A percentile compares a stretch with the other conserved stretches of the same genome.
These are phyloP conservation scores for Blastomyces gilchristii DNA, from an alignment of 2,329 filamentous ascomycete genomes.

Conservation along the genomic window DNA sequence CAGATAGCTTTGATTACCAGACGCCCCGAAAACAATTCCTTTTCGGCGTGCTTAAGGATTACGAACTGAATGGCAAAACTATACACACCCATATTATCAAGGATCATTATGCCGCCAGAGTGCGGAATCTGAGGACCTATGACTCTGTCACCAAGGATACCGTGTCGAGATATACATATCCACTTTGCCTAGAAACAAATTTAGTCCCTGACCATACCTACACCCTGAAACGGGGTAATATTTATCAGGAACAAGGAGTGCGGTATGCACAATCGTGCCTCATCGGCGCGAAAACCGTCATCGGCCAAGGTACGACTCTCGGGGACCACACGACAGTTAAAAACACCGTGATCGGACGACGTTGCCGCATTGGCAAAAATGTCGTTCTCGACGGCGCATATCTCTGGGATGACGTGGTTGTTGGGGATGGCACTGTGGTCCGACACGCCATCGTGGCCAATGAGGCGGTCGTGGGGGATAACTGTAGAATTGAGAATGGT, in stretches of 20 bases:
- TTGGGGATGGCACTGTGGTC: constrained; percentile 65
- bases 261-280: constrained; percentile 61
- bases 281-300: constrained; percentile 57
- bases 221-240: constrained; percentile 54
- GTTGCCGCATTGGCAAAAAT: constrained; percentile 78
- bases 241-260: constrained; percentile 72
- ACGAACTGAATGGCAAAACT: constrained; percentile 93
- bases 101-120: constrained; percentile 76
- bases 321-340: constrained; percentile 60
- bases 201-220: constrained; percentile 68
- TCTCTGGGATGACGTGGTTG: constrained; percentile 73
- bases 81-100: constrained; percentile 81
- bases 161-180: constrained; percentile 78
- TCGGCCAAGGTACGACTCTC: constrained; percentile 67
- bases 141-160: constrained; percentile 80
- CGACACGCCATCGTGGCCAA: constrained; percentile 66
- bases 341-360: constrained; percentile 70
- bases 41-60: constrained; percentile 88
- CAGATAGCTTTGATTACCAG: constrained; percentile 96
- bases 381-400: constrained; percentile 70
- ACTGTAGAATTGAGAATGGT: constrained; percentile 58
- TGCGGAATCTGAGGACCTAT: constrained; percentile 78
- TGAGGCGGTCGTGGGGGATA: constrained; percentile 59
- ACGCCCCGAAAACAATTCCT: constrained; percentile 79
- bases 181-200: constrained; percentile 82